phyloP scores from a whole-genome alignment of 2,329 filamentous ascomycete genomes.

The Nigrospora osmanthi region DNA sequence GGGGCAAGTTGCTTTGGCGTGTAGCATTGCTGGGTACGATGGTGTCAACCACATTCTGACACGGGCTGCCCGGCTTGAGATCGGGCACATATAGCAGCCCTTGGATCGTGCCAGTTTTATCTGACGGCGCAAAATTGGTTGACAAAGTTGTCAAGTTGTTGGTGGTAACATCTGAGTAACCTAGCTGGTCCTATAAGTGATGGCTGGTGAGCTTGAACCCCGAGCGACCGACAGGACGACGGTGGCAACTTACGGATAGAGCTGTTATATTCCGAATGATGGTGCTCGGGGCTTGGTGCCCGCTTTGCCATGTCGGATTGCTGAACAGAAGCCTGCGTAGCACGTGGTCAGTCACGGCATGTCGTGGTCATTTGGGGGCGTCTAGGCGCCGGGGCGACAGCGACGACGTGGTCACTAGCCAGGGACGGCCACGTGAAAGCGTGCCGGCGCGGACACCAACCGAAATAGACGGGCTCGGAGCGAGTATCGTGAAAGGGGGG shows the following conservation, averaged over 20 bases:
- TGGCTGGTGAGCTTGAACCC: not conserved
- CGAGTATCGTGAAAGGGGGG: no score
- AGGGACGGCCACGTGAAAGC: no score
- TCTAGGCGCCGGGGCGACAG: not conserved
- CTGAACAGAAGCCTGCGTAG: slow-evolving; percentile 47
- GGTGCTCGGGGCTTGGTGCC: slow-evolving; percentile 41
- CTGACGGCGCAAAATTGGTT: slow-evolving; percentile 50
- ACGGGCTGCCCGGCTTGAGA: slow-evolving; percentile 49
- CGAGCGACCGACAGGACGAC: not conserved
- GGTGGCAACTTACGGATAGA: slow-evolving; percentile 36
- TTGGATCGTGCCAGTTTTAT: slow-evolving; percentile 52
- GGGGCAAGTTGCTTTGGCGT: slow-evolving; percentile 59
- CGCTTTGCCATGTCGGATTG: slow-evolving; percentile 47
- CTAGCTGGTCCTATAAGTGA: slow-evolving; percentile 30
- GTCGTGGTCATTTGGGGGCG: not conserved
- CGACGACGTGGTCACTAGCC: no score
- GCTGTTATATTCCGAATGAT: slow-evolving; percentile 50
- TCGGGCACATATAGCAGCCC: slow-evolving; percentile 84
- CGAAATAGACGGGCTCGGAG: no score
- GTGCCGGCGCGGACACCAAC: no score
- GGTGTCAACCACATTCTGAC: slow-evolving; percentile 52
- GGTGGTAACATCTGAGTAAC: slow-evolving; percentile 42
- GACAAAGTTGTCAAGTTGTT: slow-evolving; percentile 70
- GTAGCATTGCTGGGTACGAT: slow-evolving; percentile 72
- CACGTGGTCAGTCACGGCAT: not conserved